Evolutionary conservation across 306 rosid species (phyloP).

Genomic region (Vigna nakashimae): DNA sequence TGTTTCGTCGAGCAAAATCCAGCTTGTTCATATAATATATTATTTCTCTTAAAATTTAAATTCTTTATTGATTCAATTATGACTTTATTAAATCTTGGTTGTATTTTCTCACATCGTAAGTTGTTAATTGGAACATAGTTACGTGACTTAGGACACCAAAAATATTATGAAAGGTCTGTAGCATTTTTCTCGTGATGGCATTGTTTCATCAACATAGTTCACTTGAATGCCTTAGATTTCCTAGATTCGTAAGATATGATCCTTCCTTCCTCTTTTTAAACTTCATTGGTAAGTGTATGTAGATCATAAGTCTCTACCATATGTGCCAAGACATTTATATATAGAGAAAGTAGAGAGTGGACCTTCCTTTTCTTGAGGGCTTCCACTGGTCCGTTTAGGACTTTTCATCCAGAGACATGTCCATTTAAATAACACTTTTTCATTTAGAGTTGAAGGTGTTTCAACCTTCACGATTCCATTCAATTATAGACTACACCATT

Average conservation of each 20-base stretch:
- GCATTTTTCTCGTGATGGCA: not conserved
- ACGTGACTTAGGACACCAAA: not conserved
- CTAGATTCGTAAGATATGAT: not conserved
- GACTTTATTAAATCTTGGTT: constrained; percentile 32
- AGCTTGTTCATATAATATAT: constrained; percentile 14
- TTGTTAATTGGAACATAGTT: not conserved
- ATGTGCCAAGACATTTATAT: not conserved
- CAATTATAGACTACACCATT: not conserved
- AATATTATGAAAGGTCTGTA: not conserved
- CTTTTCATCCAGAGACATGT: not conserved
- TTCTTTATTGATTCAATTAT: constrained; percentile 23
- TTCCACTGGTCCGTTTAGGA: not conserved
- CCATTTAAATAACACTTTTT: not conserved
- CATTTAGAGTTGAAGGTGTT: not conserved
- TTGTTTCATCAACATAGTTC: not conserved
- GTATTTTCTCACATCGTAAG: not conserved
- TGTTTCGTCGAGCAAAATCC: constrained; percentile 16
- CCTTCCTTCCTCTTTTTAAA: not conserved
- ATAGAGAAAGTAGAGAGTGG: not conserved
- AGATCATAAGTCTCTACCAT: not conserved
- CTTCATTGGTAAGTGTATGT: not conserved
- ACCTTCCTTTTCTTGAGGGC: not conserved
- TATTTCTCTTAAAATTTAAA: constrained; percentile 1
- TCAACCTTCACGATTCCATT: not conserved
- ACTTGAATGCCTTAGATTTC: not conserved